These are phyloP conservation scores for Bombardia bombarda DNA, from an alignment of 495 filamentous ascomycete genomes.

Conservation along the genomic window DNA sequence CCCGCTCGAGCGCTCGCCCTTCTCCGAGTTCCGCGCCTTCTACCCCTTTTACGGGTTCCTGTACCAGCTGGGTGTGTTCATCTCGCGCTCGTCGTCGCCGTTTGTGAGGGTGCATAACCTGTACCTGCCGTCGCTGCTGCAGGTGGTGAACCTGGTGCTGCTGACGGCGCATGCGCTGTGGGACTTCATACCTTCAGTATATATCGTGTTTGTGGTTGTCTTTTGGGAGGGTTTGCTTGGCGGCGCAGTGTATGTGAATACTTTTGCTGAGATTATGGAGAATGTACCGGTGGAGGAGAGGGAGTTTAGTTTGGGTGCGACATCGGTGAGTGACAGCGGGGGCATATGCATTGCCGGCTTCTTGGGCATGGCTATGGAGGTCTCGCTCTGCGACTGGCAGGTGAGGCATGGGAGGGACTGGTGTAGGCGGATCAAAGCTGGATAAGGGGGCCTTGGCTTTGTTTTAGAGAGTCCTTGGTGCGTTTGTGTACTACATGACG, in stretches of 20 bases:
- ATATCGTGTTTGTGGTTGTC: conserved; percentile 70
- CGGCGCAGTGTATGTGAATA: conserved; percentile 88
- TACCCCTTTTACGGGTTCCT: conserved; percentile 86
- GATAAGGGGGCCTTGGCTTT: no score
- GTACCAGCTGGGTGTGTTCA: conserved; percentile 90
- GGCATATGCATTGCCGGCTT: conserved; percentile 90
- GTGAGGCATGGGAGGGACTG: conserved; percentile 67
- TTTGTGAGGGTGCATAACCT: conserved; percentile 75
- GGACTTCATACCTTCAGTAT: conserved; percentile 74
- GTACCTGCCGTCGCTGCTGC: conserved; percentile 78
- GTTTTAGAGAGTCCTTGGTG: no score
- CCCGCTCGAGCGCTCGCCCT: conserved; percentile 65
- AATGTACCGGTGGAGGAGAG: conserved; percentile 65
- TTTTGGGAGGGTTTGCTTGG: conserved; percentile 95
- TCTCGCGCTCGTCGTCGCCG: conserved; percentile 82
- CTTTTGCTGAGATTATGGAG: conserved; percentile 87
- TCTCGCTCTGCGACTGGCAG: conserved; percentile 74
- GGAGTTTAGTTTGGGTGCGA: conserved; percentile 84
- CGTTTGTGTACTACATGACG: no score
- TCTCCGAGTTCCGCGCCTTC: conserved; percentile 74
- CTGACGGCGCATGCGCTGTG: conserved; percentile 69
- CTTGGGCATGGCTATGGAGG: conserved; percentile 76
- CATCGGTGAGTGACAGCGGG: conserved; percentile 84
- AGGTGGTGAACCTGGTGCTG: conserved; percentile 67
- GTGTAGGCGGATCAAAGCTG: conserved; percentile 47